A percentile compares a stretch with the other conserved stretches of the same genome.
These are phyloP conservation scores for Sporothrix variecibatus DNA, from an alignment of 2,329 filamentous ascomycete genomes.

Conservation along the genomic window DNA sequence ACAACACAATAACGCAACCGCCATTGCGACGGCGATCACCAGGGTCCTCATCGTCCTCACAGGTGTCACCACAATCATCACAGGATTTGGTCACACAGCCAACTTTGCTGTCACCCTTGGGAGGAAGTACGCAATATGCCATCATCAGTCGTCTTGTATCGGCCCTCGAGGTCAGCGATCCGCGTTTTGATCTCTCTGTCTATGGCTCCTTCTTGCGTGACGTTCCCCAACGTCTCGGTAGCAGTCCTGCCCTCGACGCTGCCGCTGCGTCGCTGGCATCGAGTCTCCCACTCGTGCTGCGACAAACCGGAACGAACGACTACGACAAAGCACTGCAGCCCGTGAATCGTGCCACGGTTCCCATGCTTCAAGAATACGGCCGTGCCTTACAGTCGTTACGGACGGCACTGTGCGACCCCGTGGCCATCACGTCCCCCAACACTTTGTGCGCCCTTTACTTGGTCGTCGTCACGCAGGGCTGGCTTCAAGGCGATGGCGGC, in stretches of 20 bases:
- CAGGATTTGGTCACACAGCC: background rate
- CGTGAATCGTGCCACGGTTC: constrained; percentile 11
- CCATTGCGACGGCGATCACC: background rate
- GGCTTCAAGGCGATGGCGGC: constrained; percentile 23
- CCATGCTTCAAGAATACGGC: constrained; percentile 28
- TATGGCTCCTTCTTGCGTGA: constrained; percentile 27
- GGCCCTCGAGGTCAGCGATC: constrained; percentile 26
- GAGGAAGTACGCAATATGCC: background rate
- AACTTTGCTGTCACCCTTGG: background rate
- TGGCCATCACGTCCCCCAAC: background rate
- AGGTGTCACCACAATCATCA: background rate
- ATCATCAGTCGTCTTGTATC: constrained; percentile 22
- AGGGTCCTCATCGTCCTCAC: background rate
- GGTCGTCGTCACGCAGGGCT: constrained; percentile 27
- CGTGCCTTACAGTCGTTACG: constrained; percentile 24
- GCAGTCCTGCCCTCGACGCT: constrained; percentile 26
- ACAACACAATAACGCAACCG: constrained; percentile 15
- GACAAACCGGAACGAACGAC: background rate
- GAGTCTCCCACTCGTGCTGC: constrained; percentile 2
- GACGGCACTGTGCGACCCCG: background rate
- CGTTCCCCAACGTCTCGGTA: constrained; percentile 28
- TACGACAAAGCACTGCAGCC: background rate
- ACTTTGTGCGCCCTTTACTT: constrained; percentile 29
- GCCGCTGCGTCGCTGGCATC: constrained; percentile 22
- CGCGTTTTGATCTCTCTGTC: constrained; percentile 29